phyloP scores from a whole-genome alignment of 2,329 filamentous ascomycete genomes.

The Colletotrichum viniferum region DNA sequence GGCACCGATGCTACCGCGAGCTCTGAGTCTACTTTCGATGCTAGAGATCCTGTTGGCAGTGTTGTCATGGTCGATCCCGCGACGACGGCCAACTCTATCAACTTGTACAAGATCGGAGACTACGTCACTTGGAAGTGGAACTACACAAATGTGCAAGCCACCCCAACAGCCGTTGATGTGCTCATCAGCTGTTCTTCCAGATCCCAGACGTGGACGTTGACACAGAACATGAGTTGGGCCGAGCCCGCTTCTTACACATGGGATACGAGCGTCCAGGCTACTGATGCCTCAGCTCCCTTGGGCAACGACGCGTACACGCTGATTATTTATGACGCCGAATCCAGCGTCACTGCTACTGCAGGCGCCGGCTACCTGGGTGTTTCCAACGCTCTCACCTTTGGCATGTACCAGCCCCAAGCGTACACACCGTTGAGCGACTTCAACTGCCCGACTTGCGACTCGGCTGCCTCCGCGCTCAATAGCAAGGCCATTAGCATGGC shows the following conservation, averaged over 20 bases:
- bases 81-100: slow-evolving; percentile 44
- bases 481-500: slow-evolving; percentile 54
- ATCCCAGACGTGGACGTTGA: slow-evolving; percentile 62
- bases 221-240: slow-evolving; percentile 65
- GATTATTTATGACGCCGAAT: slow-evolving; percentile 64
- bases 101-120: slow-evolving; percentile 66
- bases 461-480: slow-evolving; percentile 51
- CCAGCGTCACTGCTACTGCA: slow-evolving; percentile 51
- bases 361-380: slow-evolving; percentile 60
- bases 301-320: slow-evolving; percentile 63
- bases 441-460: slow-evolving; percentile 63
- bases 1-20: slow-evolving; percentile 28
- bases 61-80: slow-evolving; percentile 48
- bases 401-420: slow-evolving; percentile 57
- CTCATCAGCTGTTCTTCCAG: slow-evolving; percentile 59
- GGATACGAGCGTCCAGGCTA: slow-evolving; percentile 60
- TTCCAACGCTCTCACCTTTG: slow-evolving; percentile 56
- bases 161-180: slow-evolving; percentile 65
- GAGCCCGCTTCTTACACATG: slow-evolving; percentile 55
- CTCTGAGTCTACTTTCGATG: slow-evolving; percentile 45
- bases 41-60: slow-evolving; percentile 51
- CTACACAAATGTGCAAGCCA: slow-evolving; percentile 64
- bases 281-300: slow-evolving; percentile 50
- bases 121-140: slow-evolving; percentile 67
- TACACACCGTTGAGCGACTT: slow-evolving; percentile 59